These are phyloP conservation scores for Pseudogymnoascus sp. DNA, from an alignment of 2,329 filamentous ascomycete species.

Conservation along the genomic window DNA sequence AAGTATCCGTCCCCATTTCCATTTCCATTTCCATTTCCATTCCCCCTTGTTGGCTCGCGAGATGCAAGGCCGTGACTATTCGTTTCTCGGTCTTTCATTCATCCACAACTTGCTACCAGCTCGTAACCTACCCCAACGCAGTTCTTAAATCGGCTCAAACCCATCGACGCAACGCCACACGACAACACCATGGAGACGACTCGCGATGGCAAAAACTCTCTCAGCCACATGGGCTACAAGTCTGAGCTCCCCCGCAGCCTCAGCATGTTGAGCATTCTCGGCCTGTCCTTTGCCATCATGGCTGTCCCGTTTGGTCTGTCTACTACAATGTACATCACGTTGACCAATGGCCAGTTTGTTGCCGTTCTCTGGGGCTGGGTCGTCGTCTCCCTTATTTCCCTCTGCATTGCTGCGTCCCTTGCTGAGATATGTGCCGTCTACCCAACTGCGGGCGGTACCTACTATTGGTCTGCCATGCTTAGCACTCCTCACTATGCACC, in stretches of 20 bases:
- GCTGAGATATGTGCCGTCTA: conserved; percentile 64
- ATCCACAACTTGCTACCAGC: background rate
- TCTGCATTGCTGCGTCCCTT: conserved; percentile 56
- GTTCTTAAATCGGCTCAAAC: background rate
- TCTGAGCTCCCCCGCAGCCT: conserved; percentile 57
- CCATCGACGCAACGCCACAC: background rate
- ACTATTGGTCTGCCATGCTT: conserved; percentile 65
- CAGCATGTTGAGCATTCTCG: conserved; percentile 62
- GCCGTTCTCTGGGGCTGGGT: conserved; percentile 66
- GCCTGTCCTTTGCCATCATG: conserved; percentile 66
- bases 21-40: background rate
- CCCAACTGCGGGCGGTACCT: conserved; percentile 60
- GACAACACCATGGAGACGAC: background rate
- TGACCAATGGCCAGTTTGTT: conserved; percentile 60
- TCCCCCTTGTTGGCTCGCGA: background rate
- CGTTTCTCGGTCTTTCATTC: background rate
- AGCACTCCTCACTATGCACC: conserved; percentile 57
- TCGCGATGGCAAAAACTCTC: background rate
- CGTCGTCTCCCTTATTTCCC: conserved; percentile 54
- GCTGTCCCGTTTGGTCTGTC: conserved; percentile 60
- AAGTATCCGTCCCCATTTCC: background rate
- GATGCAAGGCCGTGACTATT: background rate
- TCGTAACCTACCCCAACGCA: background rate
- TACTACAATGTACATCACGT: conserved; percentile 60
- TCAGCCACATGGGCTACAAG: conserved; percentile 50